Evolutionary conservation across 768 basidiomycete species (phyloP).

Genomic region (Calocybe gangraenosa): DNA sequence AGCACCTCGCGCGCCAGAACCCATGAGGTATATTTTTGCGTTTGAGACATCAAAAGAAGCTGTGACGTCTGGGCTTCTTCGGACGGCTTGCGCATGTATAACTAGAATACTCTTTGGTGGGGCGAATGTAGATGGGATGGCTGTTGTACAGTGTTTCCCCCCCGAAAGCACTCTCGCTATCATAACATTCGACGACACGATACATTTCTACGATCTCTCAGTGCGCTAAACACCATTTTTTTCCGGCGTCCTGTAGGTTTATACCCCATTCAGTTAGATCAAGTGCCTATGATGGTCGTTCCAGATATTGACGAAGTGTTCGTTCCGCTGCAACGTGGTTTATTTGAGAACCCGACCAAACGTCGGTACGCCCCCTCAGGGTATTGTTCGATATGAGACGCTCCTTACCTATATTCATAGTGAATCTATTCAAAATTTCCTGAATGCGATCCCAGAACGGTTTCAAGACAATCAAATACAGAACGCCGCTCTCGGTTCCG

Average conservation of each 20-base stretch:
- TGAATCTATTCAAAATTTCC: slow-evolving; percentile 57
- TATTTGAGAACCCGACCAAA: slow-evolving; percentile 73
- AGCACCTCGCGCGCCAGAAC: slow-evolving; percentile 49
- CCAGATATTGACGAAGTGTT: slow-evolving; percentile 93
- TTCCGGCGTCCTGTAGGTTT: slow-evolving; percentile 17
- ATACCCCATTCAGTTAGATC: slow-evolving; percentile 37
- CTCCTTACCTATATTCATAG: slow-evolving; percentile 27
- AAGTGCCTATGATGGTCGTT: slow-evolving; percentile 72
- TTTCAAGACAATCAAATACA: slow-evolving; percentile 43
- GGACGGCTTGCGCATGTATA: slow-evolving; percentile 60
- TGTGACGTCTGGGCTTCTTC: slow-evolving; percentile 64
- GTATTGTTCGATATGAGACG: background rate
- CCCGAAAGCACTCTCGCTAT: slow-evolving; percentile 61
- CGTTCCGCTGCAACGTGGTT: slow-evolving; percentile 63
- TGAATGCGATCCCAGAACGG: slow-evolving; percentile 61
- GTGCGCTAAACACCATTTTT: slow-evolving; percentile 42
- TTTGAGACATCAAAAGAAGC: slow-evolving; percentile 79
- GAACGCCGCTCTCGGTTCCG: slow-evolving; percentile 75
- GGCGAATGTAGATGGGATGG: slow-evolving; percentile 33
- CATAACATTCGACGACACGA: slow-evolving; percentile 70
- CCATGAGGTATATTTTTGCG: slow-evolving; percentile 79
- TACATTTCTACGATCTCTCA: slow-evolving; percentile 89
- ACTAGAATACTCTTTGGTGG: slow-evolving; percentile 62
- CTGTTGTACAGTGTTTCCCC: slow-evolving; percentile 49
- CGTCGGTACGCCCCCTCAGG: slow-evolving; percentile 50